Evolutionary conservation across 2,329 filamentous ascomycete genomes (phyloP), one percentile per base, ranked within the genome.

Genomic region (Anisogramma anomala): DNA sequence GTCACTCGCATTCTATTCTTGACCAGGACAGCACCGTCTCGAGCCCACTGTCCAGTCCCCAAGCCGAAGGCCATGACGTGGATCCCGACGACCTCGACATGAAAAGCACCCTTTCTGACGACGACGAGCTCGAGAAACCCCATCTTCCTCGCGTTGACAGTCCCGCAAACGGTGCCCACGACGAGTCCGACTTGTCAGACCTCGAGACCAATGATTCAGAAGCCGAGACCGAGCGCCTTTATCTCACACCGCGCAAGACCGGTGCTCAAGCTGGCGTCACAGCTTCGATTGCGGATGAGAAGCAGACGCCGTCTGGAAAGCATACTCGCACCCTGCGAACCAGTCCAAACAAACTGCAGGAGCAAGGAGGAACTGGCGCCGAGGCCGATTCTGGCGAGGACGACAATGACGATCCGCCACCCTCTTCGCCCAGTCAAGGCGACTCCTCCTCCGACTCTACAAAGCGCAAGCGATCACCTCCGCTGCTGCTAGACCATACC

Each of bases 171-270:
- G 47, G 49, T 39, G 48, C 50, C 33, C 49, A 59, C 39, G 57
- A 58, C 39, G 62, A 61, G 39, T 55, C 56, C 25, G 58, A 72
- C 48, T 67, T 75, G 44, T 76, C 77, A 13, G 72, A 78, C 46
- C 61, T 67, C 41, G 65, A 66, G 43, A 68, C 65, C 51, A 74
- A 77, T 55, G 75, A 76, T 58, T 81, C 88, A 3, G 89, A 96
- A 62, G 89, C 89, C 25, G 89, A 95, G 63, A 96, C 89, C 2
- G 88, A 95, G 63, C 80, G 91, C 45, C 72, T 98, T 46, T 91
- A 91, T 56, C 79, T 84, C 55, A 94, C 86, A n/a, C 87, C 88
- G 14, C 76, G 77, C 48, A 83, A 71, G 46, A 52, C 54, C 11
- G 58, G 44, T 25, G 30, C 18, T 20, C 45, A 44, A 22, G 17